These are phyloP conservation scores for Paecilomyces sp. DNA, from an alignment of 2,329 filamentous ascomycete species.

Conservation along the genomic window DNA sequence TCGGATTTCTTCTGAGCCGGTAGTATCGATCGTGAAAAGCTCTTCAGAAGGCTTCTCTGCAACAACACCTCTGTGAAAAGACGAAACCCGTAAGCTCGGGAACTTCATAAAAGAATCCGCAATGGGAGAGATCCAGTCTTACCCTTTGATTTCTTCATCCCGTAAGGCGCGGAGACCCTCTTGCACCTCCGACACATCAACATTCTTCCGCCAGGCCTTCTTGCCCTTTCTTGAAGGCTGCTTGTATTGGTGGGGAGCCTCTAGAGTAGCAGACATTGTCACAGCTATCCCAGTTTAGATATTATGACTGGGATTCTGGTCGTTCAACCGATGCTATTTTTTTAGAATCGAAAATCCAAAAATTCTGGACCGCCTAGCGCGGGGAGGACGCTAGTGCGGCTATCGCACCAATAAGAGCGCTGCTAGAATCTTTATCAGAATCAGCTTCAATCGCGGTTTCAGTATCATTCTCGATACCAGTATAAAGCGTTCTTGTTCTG, in stretches of 20 bases:
- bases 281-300: slow-evolving; percentile 7
- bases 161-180: slow-evolving; percentile 76
- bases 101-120: slow-evolving; percentile 4
- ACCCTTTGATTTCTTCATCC: slow-evolving; percentile 88
- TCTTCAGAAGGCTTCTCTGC: slow-evolving; percentile 75
- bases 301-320: slow-evolving; percentile 1
- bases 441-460: neutral
- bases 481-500: neutral
- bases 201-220: slow-evolving; percentile 98
- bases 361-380: slow-evolving; percentile 21
- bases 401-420: slow-evolving; percentile 13
- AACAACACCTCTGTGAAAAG: slow-evolving; percentile 63
- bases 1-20: slow-evolving; percentile 60
- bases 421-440: neutral
- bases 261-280: slow-evolving; percentile 26
- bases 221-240: slow-evolving; percentile 95
- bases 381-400: slow-evolving; percentile 18
- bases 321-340: slow-evolving; percentile 11
- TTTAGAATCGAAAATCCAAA: slow-evolving; percentile 12
- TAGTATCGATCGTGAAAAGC: slow-evolving; percentile 76
- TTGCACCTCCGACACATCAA: slow-evolving; percentile 82
- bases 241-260: slow-evolving; percentile 69
- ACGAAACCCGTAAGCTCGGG: slow-evolving; percentile 7
- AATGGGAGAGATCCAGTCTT: slow-evolving; percentile 14
- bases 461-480: neutral